These are phyloP conservation scores for Diaporthe citri DNA, from an alignment of 2,329 filamentous ascomycete genomes.

Conservation along the genomic window DNA sequence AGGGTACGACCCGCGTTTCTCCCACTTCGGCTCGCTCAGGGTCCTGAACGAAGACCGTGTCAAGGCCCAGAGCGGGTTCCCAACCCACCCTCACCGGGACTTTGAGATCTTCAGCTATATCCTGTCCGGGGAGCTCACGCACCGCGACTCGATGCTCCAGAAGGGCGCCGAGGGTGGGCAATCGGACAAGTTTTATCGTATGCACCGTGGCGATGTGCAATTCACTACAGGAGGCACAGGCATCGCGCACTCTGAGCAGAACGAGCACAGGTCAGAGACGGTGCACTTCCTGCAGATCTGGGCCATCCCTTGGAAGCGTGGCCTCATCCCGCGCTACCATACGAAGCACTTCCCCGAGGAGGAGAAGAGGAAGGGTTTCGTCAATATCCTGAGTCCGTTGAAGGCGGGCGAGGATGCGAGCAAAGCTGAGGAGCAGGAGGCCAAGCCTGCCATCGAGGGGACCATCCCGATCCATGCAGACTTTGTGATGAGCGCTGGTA, in stretches of 20 bases:
- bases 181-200: conserved; percentile 75
- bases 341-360: conserved; percentile 80
- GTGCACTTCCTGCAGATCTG: conserved; percentile 93
- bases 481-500: conserved; percentile 83
- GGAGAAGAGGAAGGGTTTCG: conserved; percentile 77
- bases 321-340: conserved; percentile 81
- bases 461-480: conserved; percentile 89
- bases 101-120: conserved; percentile 94
- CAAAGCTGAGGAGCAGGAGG: conserved; percentile 72
- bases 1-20: conserved; percentile 73
- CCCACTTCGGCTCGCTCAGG: conserved; percentile 80
- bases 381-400: conserved; percentile 81
- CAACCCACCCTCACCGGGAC: conserved; percentile 86
- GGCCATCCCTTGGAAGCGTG: conserved; percentile 82
- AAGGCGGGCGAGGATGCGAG: conserved; percentile 75
- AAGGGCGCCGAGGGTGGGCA: conserved; percentile 72
- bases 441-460: conserved; percentile 70
- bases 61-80: conserved; percentile 79
- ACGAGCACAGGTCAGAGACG: conserved; percentile 77
- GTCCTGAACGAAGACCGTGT: conserved; percentile 94
- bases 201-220: conserved; percentile 86
- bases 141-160: conserved; percentile 86
- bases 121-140: conserved; percentile 86
- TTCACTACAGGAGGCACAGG: conserved; percentile 90
- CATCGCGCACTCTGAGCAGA: conserved; percentile 85